Base-by-base conservation (phyloP, 352 stramenopile genomes). In the Phytophthora citrophthora region DNA sequence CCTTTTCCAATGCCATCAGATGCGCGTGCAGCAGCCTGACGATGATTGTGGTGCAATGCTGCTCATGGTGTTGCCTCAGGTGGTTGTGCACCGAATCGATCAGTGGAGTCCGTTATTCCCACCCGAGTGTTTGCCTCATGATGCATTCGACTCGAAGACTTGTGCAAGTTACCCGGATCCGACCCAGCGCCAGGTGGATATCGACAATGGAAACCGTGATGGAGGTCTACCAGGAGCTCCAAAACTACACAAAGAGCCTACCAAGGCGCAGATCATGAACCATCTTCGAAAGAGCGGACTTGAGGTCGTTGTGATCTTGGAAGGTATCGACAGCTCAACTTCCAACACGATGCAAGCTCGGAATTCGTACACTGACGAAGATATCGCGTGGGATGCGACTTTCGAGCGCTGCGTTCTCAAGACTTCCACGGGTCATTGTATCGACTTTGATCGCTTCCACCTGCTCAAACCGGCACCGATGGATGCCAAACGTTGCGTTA, bases 1-100 rank as follows among this genome's bases (percentile, higher is more conserved):
- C 13, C 61, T 94, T 5, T 96, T 90, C 61, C 86, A 96, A 61
- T 88, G 77, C 46, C 75, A 94, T 48, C 84, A 91, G 41, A 96
- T 96, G 88, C 86, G 88, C n/a, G 61, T 94, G n/a, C 86, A 96
- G 64, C 88, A 96, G 60, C 88, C 88, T 8, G 88, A 96, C 53
- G 88, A 96, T 56, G 86, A 94, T 69, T 79, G 73, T 2, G 86
- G 86, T 13, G 77, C 81, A 5, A 93, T 92, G 79, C 68, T 96
- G 23, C 72, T 96, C 13, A 93, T 96, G 77, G 86, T 89, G 4
- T 50, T 96, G 23, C 88, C 88, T 2, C 86, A 94, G 50, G 77
- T 90, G 34, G 76, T 96, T 16, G 85, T 94, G 32, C 88, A 96
- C 45, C 86, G 88, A 24, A 94, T 96, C 40, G 88, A 96, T 48